phyloP scores from a whole-genome alignment of 805 yeast species.

The Suhomyces faveliae region DNA sequence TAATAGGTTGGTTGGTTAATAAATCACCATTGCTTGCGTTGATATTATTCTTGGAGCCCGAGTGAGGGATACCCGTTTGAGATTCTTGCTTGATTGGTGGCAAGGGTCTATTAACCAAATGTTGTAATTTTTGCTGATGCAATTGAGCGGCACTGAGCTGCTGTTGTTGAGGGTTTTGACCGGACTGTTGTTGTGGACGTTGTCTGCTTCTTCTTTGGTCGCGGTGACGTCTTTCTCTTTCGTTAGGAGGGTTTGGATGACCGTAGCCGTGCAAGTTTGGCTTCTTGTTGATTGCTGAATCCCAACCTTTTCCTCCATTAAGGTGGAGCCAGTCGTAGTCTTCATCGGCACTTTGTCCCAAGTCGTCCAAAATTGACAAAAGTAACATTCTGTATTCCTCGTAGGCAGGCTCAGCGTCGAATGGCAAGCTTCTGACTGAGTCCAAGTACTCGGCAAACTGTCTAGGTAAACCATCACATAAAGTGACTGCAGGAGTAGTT shows the following conservation, averaged over 20 bases:
- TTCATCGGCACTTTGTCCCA: slow-evolving; percentile 62
- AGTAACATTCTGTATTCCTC: slow-evolving; percentile 61
- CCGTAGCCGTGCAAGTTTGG: slow-evolving; percentile 84
- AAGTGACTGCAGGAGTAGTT: slow-evolving; percentile 59
- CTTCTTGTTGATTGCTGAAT: slow-evolving; percentile 68
- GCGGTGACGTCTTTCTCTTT: slow-evolving; percentile 45
- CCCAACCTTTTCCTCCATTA: slow-evolving; percentile 83
- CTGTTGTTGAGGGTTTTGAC: slow-evolving; percentile 24
- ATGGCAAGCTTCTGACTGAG: slow-evolving; percentile 64
- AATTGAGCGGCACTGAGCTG: slow-evolving; percentile 46
- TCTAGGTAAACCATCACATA: slow-evolving; percentile 63
- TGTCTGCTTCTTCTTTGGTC: slow-evolving; percentile 46
- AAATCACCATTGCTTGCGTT: slow-evolving; percentile 12
- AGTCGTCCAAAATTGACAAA: slow-evolving; percentile 55
- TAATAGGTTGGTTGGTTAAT: slow-evolving; percentile 16
- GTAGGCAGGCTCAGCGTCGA: slow-evolving; percentile 81
- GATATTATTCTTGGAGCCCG: slow-evolving; percentile 21
- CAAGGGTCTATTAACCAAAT: slow-evolving; percentile 47
- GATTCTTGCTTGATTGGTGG: slow-evolving; percentile 47
- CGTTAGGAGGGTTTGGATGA: slow-evolving; percentile 59
- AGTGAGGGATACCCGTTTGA: slow-evolving; percentile 23
- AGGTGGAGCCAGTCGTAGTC: slow-evolving; percentile 80
- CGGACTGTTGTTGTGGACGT: slow-evolving; percentile 24
- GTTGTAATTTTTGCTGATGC: slow-evolving; percentile 48
- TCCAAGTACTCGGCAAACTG: slow-evolving; percentile 75